Base-by-base conservation (phyloP, 768 basidiomycete species). In the Pleurotus eryngii region DNA sequence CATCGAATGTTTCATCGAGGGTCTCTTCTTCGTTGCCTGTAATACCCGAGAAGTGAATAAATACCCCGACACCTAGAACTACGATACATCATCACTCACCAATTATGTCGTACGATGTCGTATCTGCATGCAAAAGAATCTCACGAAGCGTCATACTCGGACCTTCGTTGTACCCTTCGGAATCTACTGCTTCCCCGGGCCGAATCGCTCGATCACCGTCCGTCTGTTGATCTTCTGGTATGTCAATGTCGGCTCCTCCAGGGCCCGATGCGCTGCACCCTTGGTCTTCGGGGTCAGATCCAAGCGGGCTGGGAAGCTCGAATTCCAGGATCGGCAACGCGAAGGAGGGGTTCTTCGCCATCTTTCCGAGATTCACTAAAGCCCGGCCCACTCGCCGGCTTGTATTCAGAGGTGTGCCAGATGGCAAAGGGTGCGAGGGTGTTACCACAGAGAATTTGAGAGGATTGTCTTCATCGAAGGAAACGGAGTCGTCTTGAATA, bases 81-180 rank as follows among this genome's bases (percentile, higher is more conserved):
- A 35, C 30, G 30, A 35, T 43, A 5, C 15, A 12, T 24, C 20
- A 12, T 40, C 18, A 61, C 71, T 55, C 56, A 70, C 72, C 73
- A 18, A 80, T 62, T 18, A 80, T 63, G 56, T 74, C 74, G 60
- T 74, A 74, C 20, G 72, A 68, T 22, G 70, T 68, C 11, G 70
- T 68, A 50, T 76, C 77, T 8, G 74, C 70, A 51, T 62, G 68
- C 57, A 79, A 61, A 54, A 82, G 61, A 26, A 82, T 75, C 60
- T 81, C 80, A 9, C 74, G 74, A 27, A 82, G 68, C 18, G 78
- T 80, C 74, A 81, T 74, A 61, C 81, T 82, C 5, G 69, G 70
- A 12, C 64, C 74, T 57, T 80, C 81, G 37, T 71, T 68, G 14
- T 35, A 55, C 46, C 68, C 67, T n/a, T 56, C 63, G 35, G 71